These are phyloP conservation scores for Podospora conica DNA, from an alignment of 495 filamentous ascomycete species.

Conservation along the genomic window DNA sequence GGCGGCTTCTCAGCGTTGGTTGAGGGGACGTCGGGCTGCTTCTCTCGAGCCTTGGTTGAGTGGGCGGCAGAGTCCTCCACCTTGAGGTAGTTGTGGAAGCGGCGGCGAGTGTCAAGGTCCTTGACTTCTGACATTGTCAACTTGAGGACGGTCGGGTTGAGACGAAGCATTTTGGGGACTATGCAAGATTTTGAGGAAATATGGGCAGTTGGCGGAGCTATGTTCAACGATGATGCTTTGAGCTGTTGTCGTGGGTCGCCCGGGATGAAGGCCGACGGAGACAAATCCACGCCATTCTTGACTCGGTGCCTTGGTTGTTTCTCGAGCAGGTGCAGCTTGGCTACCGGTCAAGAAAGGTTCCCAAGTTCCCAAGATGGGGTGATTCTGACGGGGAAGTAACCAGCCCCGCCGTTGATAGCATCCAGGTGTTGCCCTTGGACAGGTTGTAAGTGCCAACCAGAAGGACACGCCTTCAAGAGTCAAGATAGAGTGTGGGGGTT, in stretches of 20 bases:
- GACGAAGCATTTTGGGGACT: slow-evolving; percentile 47
- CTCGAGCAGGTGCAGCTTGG: not conserved
- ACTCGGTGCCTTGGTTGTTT: not conserved
- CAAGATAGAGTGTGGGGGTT: no score
- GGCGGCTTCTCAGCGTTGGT: not conserved
- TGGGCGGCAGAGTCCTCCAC: slow-evolving; percentile 4
- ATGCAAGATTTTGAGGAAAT: not conserved
- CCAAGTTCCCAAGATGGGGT: not conserved
- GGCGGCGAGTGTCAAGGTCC: slow-evolving; percentile 39
- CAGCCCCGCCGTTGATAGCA: not conserved
- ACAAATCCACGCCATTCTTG: not conserved
- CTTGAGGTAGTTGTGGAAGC: slow-evolving; percentile 33
- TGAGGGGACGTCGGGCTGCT: not conserved
- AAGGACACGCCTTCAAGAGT: not conserved
- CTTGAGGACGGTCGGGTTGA: slow-evolving; percentile 46
- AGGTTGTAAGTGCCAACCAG: not conserved
- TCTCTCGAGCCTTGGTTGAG: not conserved
- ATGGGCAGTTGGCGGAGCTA: not conserved
- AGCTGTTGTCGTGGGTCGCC: not conserved
- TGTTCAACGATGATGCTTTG: not conserved
- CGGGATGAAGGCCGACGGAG: not conserved
- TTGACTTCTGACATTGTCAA: slow-evolving; percentile 50
- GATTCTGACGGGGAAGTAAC: not conserved
- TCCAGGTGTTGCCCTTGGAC: not conserved
- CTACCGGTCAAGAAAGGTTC: not conserved